Percentiles rank a stretch among this genome's conserved stretches.
These are phyloP conservation scores for Cinchona pubescens DNA, from an alignment of 257 asterid genomes.

Conservation along the genomic window DNA sequence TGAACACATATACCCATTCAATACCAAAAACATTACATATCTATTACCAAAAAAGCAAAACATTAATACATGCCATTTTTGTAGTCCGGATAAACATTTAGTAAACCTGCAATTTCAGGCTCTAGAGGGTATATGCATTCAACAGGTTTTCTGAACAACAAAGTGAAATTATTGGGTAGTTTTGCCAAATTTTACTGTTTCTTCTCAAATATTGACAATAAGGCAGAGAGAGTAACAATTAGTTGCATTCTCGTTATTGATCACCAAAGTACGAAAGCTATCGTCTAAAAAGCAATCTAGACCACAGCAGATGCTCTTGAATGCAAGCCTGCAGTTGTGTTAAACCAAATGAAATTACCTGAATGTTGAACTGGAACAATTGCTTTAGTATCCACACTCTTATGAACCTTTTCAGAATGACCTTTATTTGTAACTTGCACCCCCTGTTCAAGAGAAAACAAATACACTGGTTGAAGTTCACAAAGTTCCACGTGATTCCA, in stretches of 20 bases:
- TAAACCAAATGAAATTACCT: constrained; percentile 19
- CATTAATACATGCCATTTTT: not conserved
- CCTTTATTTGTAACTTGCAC: constrained; percentile 15
- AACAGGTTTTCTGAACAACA: not conserved
- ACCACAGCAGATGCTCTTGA: constrained; percentile 4
- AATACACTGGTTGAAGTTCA: not conserved
- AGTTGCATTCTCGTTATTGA: not conserved
- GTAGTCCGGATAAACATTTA: not conserved
- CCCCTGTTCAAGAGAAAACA: constrained; percentile 27
- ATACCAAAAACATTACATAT: too few relatives aligned
- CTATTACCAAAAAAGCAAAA: not conserved
- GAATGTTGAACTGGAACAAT: constrained; percentile 13
- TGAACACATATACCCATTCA: not conserved
- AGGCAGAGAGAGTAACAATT: not conserved
- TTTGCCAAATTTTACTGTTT: not conserved
- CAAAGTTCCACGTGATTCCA: not conserved
- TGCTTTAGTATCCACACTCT: constrained; percentile 22
- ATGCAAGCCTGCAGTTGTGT: not conserved
- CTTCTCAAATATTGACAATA: not conserved
- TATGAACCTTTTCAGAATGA: constrained; percentile 16
- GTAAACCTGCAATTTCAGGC: not conserved
- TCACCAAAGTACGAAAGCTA: not conserved
- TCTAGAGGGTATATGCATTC: not conserved
- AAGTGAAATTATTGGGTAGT: not conserved
- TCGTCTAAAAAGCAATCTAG: not conserved